Percentiles rank a stretch among this genome's conserved stretches.
Conservation (phyloP, 257 asterid genomes). For the Petunia axillaris region DNA sequence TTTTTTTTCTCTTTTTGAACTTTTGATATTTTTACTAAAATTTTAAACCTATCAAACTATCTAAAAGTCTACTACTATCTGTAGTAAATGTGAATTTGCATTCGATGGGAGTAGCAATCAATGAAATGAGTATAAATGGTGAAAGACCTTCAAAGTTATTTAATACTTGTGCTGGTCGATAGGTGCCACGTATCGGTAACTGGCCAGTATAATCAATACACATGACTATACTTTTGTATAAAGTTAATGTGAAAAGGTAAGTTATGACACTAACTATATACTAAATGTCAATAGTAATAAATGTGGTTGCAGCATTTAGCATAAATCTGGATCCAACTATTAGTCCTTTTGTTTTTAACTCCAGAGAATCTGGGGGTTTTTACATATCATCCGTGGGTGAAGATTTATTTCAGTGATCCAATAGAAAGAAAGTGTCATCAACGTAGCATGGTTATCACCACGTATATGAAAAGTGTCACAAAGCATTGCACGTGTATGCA, state of each 20-base stretch:
- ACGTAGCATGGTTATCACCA: not conserved
- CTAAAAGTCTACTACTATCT: not conserved
- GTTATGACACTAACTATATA: not conserved
- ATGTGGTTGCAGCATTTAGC: not conserved
- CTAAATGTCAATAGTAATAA: not conserved
- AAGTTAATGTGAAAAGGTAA: not conserved
- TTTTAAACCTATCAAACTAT: not conserved
- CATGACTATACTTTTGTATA: not conserved
- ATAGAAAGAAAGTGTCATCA: not conserved
- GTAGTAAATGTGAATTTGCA: not conserved
- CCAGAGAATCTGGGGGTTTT: not conserved
- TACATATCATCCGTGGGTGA: not conserved
- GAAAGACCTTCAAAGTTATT: no score
- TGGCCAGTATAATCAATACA: no score
- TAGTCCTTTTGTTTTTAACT: not conserved
- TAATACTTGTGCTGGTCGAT: no score
- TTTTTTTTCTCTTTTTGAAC: not conserved
- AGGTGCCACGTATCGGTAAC: no score
- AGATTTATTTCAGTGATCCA: constrained; percentile 2
- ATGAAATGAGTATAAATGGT: no score
- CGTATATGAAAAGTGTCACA: not conserved
- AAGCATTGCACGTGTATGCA: constrained; percentile 25
- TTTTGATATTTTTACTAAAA: not conserved
- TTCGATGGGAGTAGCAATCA: no score
- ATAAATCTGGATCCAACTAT: not conserved